phyloP scores from a whole-genome alignment of 2,329 filamentous ascomycete species.

The Fusarium incarnatum region DNA sequence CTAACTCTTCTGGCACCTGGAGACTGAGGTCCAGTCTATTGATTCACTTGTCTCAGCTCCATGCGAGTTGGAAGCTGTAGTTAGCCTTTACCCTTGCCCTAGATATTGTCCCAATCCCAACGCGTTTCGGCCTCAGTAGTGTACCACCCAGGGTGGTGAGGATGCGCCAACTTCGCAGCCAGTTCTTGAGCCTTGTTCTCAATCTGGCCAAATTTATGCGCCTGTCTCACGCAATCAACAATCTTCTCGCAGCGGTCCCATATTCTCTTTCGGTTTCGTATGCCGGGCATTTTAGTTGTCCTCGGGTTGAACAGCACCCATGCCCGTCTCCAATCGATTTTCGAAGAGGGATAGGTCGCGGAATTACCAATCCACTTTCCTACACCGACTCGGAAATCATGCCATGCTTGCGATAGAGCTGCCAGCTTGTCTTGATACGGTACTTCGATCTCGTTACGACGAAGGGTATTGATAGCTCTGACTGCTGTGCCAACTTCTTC shows the following conservation, averaged over 20 bases:
- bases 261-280: neutral
- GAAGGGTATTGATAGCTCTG: neutral
- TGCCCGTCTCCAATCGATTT: neutral
- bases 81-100: neutral
- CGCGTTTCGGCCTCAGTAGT: neutral
- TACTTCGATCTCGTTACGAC: neutral
- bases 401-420: accelerated
- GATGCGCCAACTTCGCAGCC: neutral
- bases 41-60: too few species aligned
- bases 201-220: neutral
- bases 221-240: neutral
- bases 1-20: too few species aligned
- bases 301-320: neutral
- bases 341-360: accelerated
- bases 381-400: neutral
- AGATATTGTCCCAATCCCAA: neutral
- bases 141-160: neutral
- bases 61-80: too few species aligned
- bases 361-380: neutral
- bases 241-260: constrained; percentile 1
- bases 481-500: accelerated
- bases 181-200: neutral
- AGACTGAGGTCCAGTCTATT: too few species aligned
- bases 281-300: neutral
- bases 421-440: neutral